phyloP scores from a whole-genome alignment of 75 land plant genomes.

The Cupressus sempervirens region DNA sequence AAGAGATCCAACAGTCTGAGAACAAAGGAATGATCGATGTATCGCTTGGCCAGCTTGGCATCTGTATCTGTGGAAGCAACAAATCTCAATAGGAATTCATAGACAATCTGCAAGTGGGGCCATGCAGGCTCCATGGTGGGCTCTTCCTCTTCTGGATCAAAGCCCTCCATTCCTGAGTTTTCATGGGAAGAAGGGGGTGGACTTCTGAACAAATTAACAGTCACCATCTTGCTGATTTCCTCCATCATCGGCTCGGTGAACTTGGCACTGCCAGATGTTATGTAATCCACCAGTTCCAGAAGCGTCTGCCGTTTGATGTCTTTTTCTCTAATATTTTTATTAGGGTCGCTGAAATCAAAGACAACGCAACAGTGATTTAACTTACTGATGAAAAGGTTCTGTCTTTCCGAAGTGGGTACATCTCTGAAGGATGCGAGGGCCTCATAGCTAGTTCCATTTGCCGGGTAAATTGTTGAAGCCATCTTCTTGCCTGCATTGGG shows the following conservation, averaged over 20 bases:
- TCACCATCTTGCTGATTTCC: conserved; percentile 48
- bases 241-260: conserved; percentile 42
- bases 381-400: conserved; percentile 51
- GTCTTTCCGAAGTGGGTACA: conserved; percentile 35
- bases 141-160: conserved; percentile 59
- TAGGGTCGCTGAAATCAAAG: conserved; percentile 49
- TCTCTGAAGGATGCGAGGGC: conserved; percentile 46
- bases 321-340: conserved; percentile 37
- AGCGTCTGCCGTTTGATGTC: conserved; percentile 50
- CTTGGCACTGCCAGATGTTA: conserved; percentile 15
- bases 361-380: conserved; percentile 47
- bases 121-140: conserved; percentile 63
- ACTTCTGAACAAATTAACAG: conserved; percentile 40
- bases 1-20: conserved; percentile 40
- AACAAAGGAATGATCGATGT: conserved; percentile 51
- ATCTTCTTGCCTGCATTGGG: conserved; percentile 22
- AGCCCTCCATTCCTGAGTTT: conserved; percentile 18
- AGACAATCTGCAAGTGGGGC: conserved; percentile 56
- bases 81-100: conserved; percentile 52
- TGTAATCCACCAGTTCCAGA: conserved; percentile 46
- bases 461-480: conserved; percentile 42
- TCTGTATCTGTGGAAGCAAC: conserved; percentile 47
- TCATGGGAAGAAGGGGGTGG: conserved; percentile 40
- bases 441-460: conserved; percentile 41
- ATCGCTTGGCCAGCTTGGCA: conserved; percentile 59